Percentiles rank a stretch among this genome's conserved stretches.
phyloP scores from a whole-genome alignment of 2,329 filamentous ascomycete genomes.

The Nemania diffusa region DNA sequence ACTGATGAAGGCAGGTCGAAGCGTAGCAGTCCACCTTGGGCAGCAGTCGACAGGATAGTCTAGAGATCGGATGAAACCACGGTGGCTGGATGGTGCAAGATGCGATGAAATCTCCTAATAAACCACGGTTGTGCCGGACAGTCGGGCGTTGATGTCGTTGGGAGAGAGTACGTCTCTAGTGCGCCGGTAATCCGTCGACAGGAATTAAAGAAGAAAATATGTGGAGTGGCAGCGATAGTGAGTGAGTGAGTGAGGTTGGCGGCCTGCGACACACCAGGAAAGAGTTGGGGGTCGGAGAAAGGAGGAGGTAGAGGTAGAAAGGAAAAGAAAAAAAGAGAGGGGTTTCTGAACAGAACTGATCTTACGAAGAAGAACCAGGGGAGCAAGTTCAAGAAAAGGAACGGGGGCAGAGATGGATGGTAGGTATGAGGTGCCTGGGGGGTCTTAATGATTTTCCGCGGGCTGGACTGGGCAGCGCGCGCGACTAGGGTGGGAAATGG shows the following conservation, averaged over 20 bases:
- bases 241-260: constrained; percentile 42
- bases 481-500: constrained; percentile 35
- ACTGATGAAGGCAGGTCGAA: constrained; percentile 47
- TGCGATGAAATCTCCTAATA: constrained; percentile 52
- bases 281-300: constrained; percentile 47
- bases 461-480: constrained; percentile 35
- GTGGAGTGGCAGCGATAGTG: constrained; percentile 31
- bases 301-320: constrained; percentile 48
- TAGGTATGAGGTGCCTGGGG: constrained; percentile 40
- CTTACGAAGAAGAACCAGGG: constrained; percentile 52
- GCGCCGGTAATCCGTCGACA: constrained; percentile 30
- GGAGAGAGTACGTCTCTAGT: constrained; percentile 43
- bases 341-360: constrained; percentile 54
- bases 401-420: constrained; percentile 44
- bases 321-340: constrained; percentile 52
- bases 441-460: constrained; percentile 52
- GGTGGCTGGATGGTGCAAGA: constrained; percentile 45
- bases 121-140: constrained; percentile 49
- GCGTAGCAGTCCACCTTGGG: constrained; percentile 49
- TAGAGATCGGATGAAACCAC: constrained; percentile 46
- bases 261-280: constrained; percentile 47
- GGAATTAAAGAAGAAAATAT: constrained; percentile 36
- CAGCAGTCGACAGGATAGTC: constrained; percentile 44
- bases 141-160: constrained; percentile 51
- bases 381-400: constrained; percentile 51